Conservation (phyloP, 176 grass and related monocot genomes). For the Rhynchospora pubera region DNA sequence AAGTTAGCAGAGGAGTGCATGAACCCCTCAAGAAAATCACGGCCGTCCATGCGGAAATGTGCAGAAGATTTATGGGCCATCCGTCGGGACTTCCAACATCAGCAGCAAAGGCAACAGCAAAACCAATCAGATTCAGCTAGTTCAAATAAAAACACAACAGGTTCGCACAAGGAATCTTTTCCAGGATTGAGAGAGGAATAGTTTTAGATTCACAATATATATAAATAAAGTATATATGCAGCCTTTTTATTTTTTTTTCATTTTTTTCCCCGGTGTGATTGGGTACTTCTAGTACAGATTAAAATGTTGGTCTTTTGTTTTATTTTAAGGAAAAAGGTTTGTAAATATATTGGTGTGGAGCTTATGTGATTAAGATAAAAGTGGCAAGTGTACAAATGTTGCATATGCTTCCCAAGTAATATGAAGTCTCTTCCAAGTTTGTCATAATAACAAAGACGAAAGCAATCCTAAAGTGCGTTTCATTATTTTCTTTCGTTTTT, state of each 20-base stretch:
- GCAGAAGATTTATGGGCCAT: constrained; percentile 77
- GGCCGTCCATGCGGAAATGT: constrained; percentile 59
- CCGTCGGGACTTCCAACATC: constrained; percentile 59
- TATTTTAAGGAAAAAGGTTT: not conserved
- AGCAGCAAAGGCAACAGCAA: constrained; percentile 27
- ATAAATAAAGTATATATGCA: not conserved
- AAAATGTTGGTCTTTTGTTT: not conserved
- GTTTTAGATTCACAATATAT: not conserved
- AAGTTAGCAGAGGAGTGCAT: constrained; percentile 65
- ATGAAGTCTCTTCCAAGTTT: not conserved
- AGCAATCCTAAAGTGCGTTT: not conserved
- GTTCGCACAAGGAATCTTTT: constrained; percentile 4
- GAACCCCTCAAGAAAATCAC: constrained; percentile 39
- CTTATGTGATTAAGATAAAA: not conserved
- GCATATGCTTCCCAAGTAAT: not conserved
- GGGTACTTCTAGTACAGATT: too few species aligned
- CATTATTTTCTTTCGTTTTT: too few species aligned
- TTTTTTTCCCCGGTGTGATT: too few species aligned
- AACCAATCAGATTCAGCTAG: not conserved
- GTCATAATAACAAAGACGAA: not conserved
- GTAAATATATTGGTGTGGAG: not conserved
- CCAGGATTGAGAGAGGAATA: constrained; percentile 5
- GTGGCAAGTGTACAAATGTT: not conserved
- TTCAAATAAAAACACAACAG: not conserved
- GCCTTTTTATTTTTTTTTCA: not conserved